Evolutionary conservation across 2,329 filamentous ascomycete genomes (phyloP).

Genomic region (Fusarium begoniae): DNA sequence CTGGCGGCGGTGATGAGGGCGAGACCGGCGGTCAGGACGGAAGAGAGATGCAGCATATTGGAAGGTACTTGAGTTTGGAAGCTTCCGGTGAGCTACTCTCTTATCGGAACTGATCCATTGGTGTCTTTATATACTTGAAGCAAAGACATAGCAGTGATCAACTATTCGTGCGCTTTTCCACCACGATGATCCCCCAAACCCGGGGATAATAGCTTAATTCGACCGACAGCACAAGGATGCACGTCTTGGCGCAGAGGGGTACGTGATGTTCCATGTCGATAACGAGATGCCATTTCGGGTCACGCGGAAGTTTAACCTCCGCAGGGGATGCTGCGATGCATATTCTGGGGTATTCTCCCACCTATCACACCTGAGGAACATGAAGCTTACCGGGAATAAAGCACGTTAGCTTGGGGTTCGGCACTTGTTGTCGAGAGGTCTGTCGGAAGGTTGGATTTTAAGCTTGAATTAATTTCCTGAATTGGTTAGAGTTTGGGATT

Average conservation of each 20-base stretch:
- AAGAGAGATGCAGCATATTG: slow-evolving; percentile 45
- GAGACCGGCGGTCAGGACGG: slow-evolving; percentile 51
- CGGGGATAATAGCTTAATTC: background rate
- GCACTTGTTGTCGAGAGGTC: background rate
- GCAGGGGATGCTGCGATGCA: background rate
- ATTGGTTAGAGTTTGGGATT: background rate
- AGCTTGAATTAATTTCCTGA: background rate
- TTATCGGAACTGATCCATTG: too few relatives aligned
- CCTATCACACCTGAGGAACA: background rate
- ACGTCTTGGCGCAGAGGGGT: slow-evolving; percentile 3
- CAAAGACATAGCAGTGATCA: accelerated
- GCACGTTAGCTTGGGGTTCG: background rate
- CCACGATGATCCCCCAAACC: background rate
- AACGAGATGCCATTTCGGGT: slow-evolving; percentile 7
- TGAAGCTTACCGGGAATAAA: background rate
- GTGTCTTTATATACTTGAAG: background rate
- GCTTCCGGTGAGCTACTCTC: too few relatives aligned
- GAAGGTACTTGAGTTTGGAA: too few relatives aligned
- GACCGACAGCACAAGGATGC: background rate
- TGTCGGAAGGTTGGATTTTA: background rate
- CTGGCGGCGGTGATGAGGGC: slow-evolving; percentile 51
- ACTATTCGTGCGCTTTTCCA: slow-evolving; percentile 5
- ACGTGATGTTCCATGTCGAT: background rate
- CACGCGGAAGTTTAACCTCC: slow-evolving; percentile 17
- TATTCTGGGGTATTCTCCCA: slow-evolving; percentile 2